phyloP scores from a whole-genome alignment of 2,329 filamentous ascomycete genomes.

The Emmonsiellopsis sp. region DNA sequence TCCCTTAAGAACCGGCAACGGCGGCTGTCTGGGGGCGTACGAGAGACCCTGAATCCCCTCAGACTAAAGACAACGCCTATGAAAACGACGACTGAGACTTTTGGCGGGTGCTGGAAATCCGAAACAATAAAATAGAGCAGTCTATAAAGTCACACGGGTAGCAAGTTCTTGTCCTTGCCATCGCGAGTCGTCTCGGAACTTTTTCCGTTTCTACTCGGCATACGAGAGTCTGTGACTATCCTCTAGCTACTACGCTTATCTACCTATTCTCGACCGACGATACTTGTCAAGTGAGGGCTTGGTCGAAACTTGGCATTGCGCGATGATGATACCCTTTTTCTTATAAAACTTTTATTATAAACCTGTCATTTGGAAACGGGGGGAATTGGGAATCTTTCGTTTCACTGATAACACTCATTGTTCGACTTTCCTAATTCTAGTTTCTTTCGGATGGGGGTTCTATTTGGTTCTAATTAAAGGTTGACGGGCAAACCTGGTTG shows the following conservation, averaged over 20 bases:
- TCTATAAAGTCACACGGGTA: background rate
- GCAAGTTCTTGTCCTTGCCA: background rate
- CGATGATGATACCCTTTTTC: slow-evolving; percentile 3
- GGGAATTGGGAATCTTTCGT: background rate
- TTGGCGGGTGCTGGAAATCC: background rate
- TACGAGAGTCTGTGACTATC: background rate
- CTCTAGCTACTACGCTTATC: background rate
- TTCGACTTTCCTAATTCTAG: background rate
- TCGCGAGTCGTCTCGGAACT: background rate
- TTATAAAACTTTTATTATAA: slow-evolving; percentile 4
- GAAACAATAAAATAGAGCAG: background rate
- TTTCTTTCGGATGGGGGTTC: background rate
- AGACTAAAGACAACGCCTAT: background rate
- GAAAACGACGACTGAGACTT: background rate
- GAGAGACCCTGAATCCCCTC: background rate
- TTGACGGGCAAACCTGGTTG: background rate
- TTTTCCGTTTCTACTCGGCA: background rate
- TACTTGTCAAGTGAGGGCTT: slow-evolving; percentile 1
- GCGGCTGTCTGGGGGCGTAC: background rate
- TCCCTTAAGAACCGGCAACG: background rate
- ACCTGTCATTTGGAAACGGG: background rate
- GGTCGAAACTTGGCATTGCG: slow-evolving; percentile 1
- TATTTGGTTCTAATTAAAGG: background rate
- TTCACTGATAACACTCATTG: slow-evolving; percentile 1
- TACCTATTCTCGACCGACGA: background rate